A percentile compares a stretch with the other conserved stretches of the same genome.
Evolutionary conservation across 2,329 filamentous ascomycete species (phyloP).

Genomic region (Plenodomus biglobosus): DNA sequence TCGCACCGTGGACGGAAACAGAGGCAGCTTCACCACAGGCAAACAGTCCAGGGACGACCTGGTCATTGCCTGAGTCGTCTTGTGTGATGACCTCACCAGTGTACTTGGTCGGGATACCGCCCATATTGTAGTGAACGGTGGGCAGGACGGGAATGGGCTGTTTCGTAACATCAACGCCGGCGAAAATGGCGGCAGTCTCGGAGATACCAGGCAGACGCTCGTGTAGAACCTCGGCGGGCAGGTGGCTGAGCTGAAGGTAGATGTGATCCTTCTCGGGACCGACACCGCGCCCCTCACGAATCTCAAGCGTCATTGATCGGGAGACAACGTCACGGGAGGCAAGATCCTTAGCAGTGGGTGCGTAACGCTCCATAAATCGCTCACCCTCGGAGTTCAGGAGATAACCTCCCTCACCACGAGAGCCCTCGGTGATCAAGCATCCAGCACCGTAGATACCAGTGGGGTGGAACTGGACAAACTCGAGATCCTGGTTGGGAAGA

Average conservation of each 20-base stretch:
- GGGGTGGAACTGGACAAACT: constrained; percentile 99
- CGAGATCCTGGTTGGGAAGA: constrained; percentile 97
- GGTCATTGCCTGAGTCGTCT: constrained; percentile 82
- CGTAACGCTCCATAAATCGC: constrained; percentile 99
- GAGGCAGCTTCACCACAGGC: constrained; percentile 97
- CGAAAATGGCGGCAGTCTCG: constrained; percentile 95
- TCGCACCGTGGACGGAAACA: constrained; percentile 97
- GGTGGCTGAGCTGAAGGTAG: constrained; percentile 94
- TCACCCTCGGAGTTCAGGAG: constrained; percentile 97
- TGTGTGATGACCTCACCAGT: constrained; percentile 93
- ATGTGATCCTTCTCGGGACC: constrained; percentile 98
- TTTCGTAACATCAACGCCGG: constrained; percentile 95
- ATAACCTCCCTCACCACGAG: constrained; percentile 97
- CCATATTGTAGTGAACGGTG: constrained; percentile 99
- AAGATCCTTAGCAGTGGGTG: constrained; percentile 96
- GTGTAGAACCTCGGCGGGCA: constrained; percentile 87
- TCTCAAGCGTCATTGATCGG: constrained; percentile 97
- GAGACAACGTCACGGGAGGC: constrained; percentile 95
- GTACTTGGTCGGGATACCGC: constrained; percentile 96
- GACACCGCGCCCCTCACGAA: constrained; percentile 94
- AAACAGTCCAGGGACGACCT: constrained; percentile 92
- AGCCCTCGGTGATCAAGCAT: constrained; percentile 93
- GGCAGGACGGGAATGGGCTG: constrained; percentile 95
- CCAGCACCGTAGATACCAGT: constrained; percentile 99
- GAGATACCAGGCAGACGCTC: constrained; percentile 98